These are phyloP conservation scores for Leishmania mexicana DNA, from an alignment of 208 protist genomes.

Conservation along the genomic window DNA sequence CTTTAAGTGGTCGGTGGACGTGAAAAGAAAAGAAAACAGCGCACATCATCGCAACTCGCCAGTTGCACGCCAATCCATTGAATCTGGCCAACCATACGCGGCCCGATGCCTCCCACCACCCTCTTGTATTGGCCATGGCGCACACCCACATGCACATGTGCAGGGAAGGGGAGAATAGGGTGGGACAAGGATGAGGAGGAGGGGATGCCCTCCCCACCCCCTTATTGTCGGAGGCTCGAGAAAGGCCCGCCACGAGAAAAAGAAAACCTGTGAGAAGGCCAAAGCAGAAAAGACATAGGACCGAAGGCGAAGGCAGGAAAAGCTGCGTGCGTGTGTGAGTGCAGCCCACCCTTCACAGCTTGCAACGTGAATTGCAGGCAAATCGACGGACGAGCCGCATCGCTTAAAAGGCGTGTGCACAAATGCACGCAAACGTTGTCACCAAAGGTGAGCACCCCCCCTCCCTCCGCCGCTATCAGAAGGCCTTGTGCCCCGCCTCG, in stretches of 20 bases:
- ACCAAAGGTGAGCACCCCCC: constrained; percentile 1
- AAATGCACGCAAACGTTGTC: neutral
- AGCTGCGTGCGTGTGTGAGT: neutral
- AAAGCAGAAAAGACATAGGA: neutral
- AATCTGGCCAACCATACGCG: neutral
- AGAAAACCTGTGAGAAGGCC: neutral
- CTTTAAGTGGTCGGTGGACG: neutral
- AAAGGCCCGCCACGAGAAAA: neutral
- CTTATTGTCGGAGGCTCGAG: neutral
- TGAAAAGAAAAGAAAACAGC: neutral
- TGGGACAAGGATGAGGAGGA: neutral
- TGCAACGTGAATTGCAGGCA: neutral
- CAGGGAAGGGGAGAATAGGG: neutral
- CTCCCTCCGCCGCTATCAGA: constrained; percentile 9
- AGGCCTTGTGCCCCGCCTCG: constrained; percentile 17
- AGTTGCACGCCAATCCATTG: no score
- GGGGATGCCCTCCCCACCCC: neutral
- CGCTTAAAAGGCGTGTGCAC: neutral
- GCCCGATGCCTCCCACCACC: neutral
- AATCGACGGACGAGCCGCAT: neutral
- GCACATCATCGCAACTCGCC: neutral
- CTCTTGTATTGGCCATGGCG: neutral
- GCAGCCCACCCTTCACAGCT: neutral
- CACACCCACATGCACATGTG: neutral
- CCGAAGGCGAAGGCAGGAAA: neutral